A percentile compares a stretch with the other conserved stretches of the same genome.
Evolutionary conservation across 2,329 filamentous ascomycete genomes (phyloP).

Genomic region (Phialophora verrucosa): DNA sequence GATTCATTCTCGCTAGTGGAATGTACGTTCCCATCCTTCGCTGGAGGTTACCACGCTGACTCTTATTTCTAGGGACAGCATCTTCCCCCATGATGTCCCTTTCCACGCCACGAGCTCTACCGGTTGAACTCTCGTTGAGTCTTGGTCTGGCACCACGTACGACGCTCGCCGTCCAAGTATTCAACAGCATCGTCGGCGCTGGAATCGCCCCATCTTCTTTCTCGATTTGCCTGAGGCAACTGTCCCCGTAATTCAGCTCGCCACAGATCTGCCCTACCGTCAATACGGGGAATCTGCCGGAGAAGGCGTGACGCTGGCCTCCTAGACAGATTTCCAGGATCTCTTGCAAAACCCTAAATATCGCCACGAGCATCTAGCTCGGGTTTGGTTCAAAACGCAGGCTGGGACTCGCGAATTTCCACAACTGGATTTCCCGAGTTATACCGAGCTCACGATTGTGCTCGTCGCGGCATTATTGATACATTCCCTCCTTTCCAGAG

Average conservation of each 20-base stretch:
- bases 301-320: background rate
- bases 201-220: background rate
- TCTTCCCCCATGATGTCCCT: slow-evolving; percentile 1
- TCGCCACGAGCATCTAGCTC: background rate
- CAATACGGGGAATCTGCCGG: background rate
- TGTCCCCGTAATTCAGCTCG: slow-evolving; percentile 5
- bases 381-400: slow-evolving; percentile 8
- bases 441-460: background rate
- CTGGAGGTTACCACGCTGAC: background rate
- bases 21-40: no score
- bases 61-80: background rate
- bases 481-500: slow-evolving; percentile 9
- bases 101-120: slow-evolving; percentile 18
- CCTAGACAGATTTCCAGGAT: background rate
- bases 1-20: no score
- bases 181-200: background rate
- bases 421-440: background rate
- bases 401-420: background rate
- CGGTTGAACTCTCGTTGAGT: slow-evolving; percentile 11
- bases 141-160: slow-evolving; percentile 4
- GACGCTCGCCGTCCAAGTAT: slow-evolving; percentile 3
- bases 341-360: slow-evolving; percentile 10
- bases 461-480: slow-evolving; percentile 1
- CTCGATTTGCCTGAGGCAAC: slow-evolving; percentile 12
- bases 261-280: slow-evolving; percentile 1